These are phyloP conservation scores for Nothopassalora personata DNA, from an alignment of 2,329 filamentous ascomycete genomes.

Conservation along the genomic window DNA sequence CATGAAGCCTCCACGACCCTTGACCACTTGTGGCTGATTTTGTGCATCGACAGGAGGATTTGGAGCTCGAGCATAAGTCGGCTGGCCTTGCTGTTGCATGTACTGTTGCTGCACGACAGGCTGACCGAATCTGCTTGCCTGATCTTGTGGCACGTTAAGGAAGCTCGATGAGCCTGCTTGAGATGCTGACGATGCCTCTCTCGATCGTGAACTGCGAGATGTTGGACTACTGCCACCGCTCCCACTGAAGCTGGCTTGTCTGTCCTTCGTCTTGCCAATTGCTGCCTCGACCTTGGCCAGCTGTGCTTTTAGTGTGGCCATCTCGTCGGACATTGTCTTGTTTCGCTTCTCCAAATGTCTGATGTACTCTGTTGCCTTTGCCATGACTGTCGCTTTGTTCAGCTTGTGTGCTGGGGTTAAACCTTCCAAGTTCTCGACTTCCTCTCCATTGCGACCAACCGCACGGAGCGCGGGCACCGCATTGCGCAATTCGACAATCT, in stretches of 20 bases:
- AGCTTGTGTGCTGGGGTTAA: slow-evolving; percentile 81
- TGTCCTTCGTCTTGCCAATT: slow-evolving; percentile 41
- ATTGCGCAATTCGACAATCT: slow-evolving; percentile 86
- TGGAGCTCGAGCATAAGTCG: slow-evolving; percentile 29
- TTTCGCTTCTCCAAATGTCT: slow-evolving; percentile 89
- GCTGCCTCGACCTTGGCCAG: slow-evolving; percentile 63
- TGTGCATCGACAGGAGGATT: slow-evolving; percentile 31
- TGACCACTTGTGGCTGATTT: slow-evolving; percentile 33
- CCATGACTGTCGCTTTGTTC: slow-evolving; percentile 95
- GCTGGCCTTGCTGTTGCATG: slow-evolving; percentile 29
- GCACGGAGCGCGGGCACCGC: slow-evolving; percentile 86
- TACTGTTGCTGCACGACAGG: slow-evolving; percentile 30
- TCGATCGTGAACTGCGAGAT: slow-evolving; percentile 17
- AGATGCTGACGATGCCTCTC: slow-evolving; percentile 26
- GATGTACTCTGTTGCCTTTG: slow-evolving; percentile 95
- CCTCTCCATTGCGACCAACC: slow-evolving; percentile 67
- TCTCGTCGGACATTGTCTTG: slow-evolving; percentile 74
- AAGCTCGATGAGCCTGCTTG: slow-evolving; percentile 22
- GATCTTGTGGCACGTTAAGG: slow-evolving; percentile 25
- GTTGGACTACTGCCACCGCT: slow-evolving; percentile 16
- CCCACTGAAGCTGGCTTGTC: slow-evolving; percentile 21
- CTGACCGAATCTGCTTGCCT: slow-evolving; percentile 19
- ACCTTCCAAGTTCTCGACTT: slow-evolving; percentile 65
- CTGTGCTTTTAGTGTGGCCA: slow-evolving; percentile 69
- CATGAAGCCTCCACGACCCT: slow-evolving; percentile 46